phyloP scores from a whole-genome alignment of 179 eudicot species.

The Silene noctiflora region DNA sequence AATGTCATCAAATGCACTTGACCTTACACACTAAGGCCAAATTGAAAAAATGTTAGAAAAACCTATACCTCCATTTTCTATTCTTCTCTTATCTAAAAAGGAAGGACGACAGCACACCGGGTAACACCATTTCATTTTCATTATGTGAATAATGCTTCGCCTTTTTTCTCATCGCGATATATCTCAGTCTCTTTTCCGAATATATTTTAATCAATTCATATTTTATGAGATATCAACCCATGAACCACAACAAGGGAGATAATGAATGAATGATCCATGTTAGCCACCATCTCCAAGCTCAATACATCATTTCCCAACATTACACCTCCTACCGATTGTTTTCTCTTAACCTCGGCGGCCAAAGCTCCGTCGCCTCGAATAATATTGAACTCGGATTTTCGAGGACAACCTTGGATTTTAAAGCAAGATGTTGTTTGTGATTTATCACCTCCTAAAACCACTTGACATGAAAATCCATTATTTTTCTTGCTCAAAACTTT shows the following conservation, averaged over 20 bases:
- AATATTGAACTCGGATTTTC: conserved; percentile 32
- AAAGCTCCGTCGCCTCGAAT: conserved; percentile 23
- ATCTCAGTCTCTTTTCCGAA: too few species aligned
- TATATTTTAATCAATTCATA: conserved; percentile 6
- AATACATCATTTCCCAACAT: conserved; percentile 65
- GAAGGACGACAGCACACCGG: neutral
- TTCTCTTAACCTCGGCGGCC: conserved; percentile 41
- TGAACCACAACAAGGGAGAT: conserved; percentile 56
- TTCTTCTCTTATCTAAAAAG: too few species aligned
- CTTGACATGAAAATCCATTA: conserved; percentile 31
- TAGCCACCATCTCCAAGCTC: conserved; percentile 47
- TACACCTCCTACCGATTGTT: conserved; percentile 46
- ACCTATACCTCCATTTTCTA: neutral
- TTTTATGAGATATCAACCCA: conserved; percentile 44
- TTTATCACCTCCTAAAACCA: conserved; percentile 18
- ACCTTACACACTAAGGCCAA: neutral
- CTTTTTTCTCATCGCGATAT: neutral
- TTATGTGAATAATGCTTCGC: too few species aligned
- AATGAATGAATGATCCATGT: conserved; percentile 43
- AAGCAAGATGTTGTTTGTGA: conserved; percentile 26
- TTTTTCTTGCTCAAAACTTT: conserved; percentile 17
- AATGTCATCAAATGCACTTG: conserved; percentile 2
- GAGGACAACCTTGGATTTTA: conserved; percentile 26
- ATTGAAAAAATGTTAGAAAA: conserved; percentile 9
- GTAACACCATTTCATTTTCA: neutral